Evolutionary conservation across 2,329 filamentous ascomycete genomes (phyloP).

Genomic region (Fusarium sp.): DNA sequence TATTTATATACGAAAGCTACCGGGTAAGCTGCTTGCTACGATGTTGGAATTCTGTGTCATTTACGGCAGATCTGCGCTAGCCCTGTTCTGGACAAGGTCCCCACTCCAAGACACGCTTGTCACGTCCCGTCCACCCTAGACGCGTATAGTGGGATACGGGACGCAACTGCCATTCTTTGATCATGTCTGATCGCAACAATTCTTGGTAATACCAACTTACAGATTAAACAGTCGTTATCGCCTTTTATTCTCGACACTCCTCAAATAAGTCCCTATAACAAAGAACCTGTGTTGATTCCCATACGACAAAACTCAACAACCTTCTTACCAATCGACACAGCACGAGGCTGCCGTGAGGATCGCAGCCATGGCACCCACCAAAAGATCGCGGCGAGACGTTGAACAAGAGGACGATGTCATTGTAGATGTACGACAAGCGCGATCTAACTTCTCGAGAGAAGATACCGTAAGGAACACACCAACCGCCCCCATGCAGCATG

Average conservation of each 20-base stretch:
- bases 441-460: constrained; percentile 52
- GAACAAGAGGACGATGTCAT: constrained; percentile 50
- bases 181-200: background rate
- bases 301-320: background rate
- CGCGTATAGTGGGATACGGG: constrained; percentile 37
- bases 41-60: background rate
- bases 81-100: background rate
- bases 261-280: background rate
- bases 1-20: background rate
- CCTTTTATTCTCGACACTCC: background rate
- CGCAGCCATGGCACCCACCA: constrained; percentile 47
- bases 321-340: background rate
- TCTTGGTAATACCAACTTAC: background rate
- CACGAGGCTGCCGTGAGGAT: constrained; percentile 20
- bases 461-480: constrained; percentile 50
- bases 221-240: background rate
- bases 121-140: constrained; percentile 23
- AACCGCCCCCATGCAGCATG: background rate
- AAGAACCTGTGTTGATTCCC: background rate
- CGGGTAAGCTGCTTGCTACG: constrained; percentile 15
- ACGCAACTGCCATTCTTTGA: background rate
- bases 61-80: constrained; percentile 4
- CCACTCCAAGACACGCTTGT: constrained; percentile 21
- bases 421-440: constrained; percentile 52
- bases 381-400: constrained; percentile 54